Conservation (phyloP, 2,329 filamentous ascomycete species). For the Nakataea oryzae region DNA sequence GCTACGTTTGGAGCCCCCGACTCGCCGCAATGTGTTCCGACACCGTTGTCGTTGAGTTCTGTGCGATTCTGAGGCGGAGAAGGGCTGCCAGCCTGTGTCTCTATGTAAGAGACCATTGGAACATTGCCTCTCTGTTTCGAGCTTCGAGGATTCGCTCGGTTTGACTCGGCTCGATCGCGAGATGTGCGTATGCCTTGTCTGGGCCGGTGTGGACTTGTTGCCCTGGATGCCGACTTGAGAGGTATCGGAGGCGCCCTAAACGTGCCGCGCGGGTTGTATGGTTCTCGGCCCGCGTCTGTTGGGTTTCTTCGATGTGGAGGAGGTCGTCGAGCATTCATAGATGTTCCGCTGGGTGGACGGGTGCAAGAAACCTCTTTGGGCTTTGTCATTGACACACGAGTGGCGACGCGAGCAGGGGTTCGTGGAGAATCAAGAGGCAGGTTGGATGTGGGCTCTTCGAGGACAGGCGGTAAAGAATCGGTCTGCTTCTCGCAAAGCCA, state of each 20-base stretch:
- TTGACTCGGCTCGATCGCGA: not conserved
- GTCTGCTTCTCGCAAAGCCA: not conserved
- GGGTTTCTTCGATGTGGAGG: not conserved
- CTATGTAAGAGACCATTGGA: not conserved
- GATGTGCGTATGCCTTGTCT: not conserved
- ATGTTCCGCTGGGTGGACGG: not conserved
- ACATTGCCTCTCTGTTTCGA: not conserved
- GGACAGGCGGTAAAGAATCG: not conserved
- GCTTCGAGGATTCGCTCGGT: not conserved
- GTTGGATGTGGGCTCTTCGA: not conserved
- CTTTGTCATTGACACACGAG: not conserved
- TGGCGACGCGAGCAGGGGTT: not conserved
- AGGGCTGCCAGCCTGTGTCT: not conserved
- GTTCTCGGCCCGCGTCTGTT: not conserved
- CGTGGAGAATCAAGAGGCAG: not conserved
- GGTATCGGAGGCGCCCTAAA: not conserved
- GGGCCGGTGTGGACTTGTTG: not conserved
- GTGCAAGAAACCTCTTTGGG: not conserved
- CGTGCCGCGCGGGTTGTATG: not conserved
- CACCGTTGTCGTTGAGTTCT: not conserved
- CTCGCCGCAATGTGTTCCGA: not conserved
- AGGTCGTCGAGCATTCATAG: not conserved
- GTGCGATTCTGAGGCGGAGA: not conserved
- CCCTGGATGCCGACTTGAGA: not conserved
- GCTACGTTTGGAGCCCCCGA: not conserved